Base-by-base conservation (phyloP, 805 yeast species). In the Priceomyces fermenticarens region DNA sequence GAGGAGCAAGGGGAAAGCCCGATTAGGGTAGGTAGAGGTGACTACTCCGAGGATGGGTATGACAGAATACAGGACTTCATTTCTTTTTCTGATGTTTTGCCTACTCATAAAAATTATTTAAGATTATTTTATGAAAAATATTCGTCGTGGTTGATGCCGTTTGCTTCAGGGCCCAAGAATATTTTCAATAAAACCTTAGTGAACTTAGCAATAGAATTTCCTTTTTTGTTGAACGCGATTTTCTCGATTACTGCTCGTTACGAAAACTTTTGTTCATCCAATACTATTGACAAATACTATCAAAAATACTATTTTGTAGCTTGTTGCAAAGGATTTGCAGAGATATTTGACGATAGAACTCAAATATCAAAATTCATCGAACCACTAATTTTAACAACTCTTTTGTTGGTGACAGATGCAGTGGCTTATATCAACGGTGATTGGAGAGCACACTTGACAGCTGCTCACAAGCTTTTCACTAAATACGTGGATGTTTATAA, bases 361-460 rank as follows among this genome's bases (percentile, higher is more conserved):
- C 42, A 42, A 35, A 40, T 44, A 4, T 45, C 67, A 35, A 67
- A 67, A 35, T 76, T 77, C 45, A 75, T 80, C 13, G 87, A 80
- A 46, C 78, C 85, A 0, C 70, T 82, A 40, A 68, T 81, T 6
- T 55, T 83, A 16, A 81, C 87, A 0, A 80, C 80, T 2, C 63
- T 83, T 10, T 56, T 83, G 26, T 63, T 81, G 26, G 82, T 85
- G 1, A 68, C 80, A 7, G 78, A 77, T 35, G 73, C 76, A 32
- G 79, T 81, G 0, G 57, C 73, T 4, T 68, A 76, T 1, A 55
- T 67, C 12, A 63, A 67, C 27, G 70, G 71, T 25, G 65, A 70
- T 40, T 80, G 84, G 85, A 63, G 81, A 44, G 73, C 80, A 2
- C 84, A 80, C 58, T 55, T 79, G 12, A 52, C 72, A 39, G 83